These are phyloP conservation scores for Thecamonas trahens DNA, from an alignment of 78 protist species.

Conservation along the genomic window DNA sequence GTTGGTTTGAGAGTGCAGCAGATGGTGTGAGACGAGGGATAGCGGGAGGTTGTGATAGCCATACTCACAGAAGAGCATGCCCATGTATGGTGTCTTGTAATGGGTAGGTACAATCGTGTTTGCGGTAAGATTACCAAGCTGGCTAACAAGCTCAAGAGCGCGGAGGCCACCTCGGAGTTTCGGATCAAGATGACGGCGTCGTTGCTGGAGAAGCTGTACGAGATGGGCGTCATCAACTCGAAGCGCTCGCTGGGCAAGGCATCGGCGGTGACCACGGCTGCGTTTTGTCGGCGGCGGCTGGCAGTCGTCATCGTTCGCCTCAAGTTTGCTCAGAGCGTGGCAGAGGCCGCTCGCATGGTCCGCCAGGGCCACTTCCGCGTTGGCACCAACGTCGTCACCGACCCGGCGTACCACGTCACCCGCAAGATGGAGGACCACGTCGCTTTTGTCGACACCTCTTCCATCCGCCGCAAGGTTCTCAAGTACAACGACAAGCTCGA, in stretches of 20 bases:
- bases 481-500: constrained; percentile 69
- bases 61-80: no score
- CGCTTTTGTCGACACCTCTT: constrained; percentile 82
- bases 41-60: no score
- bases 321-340: constrained; percentile 59
- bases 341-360: constrained; percentile 39
- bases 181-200: constrained; percentile 41
- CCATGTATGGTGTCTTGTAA: no score
- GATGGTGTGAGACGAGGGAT: no score
- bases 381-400: constrained; percentile 74
- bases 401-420: constrained; percentile 86
- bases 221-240: constrained; percentile 22
- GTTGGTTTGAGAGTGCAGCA: no score
- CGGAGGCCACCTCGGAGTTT: constrained; percentile 36
- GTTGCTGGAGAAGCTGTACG: constrained; percentile 64
- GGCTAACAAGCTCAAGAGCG: constrained; percentile 11
- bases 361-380: constrained; percentile 77
- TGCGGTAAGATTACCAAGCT: constrained; percentile 27
- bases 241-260: constrained; percentile 4
- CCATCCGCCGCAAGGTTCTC: constrained; percentile 48
- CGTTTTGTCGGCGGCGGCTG: constrained; percentile 67
- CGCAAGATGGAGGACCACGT: constrained; percentile 75
- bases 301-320: constrained; percentile 63
- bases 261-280: constrained; percentile 11
- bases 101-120: constrained; percentile 36